phyloP scores from a whole-genome alignment of 192 early-diverging fungal genomes.

The Linnemannia hyalina region DNA sequence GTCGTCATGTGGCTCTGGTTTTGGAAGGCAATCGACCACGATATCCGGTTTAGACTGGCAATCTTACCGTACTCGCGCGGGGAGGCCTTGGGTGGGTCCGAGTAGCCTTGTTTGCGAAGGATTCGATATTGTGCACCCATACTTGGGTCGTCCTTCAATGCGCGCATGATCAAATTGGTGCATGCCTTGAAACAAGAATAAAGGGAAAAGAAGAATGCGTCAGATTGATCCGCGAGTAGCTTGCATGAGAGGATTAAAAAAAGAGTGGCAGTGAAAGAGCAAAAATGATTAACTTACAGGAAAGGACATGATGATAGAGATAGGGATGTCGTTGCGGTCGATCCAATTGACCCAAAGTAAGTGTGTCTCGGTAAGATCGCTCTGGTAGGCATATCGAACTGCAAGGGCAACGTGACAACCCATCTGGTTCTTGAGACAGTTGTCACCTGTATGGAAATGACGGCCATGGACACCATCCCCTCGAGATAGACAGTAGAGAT shows the following conservation, averaged over 20 bases:
- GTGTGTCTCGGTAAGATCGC: neutral
- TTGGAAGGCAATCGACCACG: neutral
- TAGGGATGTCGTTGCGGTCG: neutral
- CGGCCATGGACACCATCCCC: neutral
- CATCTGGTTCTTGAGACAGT: neutral
- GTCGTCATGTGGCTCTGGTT: conserved; percentile 3
- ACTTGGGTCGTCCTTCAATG: neutral
- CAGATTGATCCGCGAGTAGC: neutral
- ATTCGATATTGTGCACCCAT: neutral
- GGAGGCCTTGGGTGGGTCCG: neutral
- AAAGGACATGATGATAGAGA: conserved; percentile 1
- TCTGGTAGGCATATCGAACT: conserved; percentile 1
- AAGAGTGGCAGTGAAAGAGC: neutral
- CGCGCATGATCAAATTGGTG: neutral
- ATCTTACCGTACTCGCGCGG: neutral
- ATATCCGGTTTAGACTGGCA: neutral
- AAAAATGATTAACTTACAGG: neutral
- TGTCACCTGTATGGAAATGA: neutral
- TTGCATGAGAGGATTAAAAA: neutral
- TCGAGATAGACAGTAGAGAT: neutral
- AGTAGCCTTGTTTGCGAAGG: neutral
- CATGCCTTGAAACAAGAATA: neutral
- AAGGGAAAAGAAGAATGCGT: too few species aligned
- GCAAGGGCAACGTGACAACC: neutral
- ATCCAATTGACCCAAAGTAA: neutral